Base-by-base conservation (phyloP, 139 green algal genomes). In the Coccomyxa sp. region DNA sequence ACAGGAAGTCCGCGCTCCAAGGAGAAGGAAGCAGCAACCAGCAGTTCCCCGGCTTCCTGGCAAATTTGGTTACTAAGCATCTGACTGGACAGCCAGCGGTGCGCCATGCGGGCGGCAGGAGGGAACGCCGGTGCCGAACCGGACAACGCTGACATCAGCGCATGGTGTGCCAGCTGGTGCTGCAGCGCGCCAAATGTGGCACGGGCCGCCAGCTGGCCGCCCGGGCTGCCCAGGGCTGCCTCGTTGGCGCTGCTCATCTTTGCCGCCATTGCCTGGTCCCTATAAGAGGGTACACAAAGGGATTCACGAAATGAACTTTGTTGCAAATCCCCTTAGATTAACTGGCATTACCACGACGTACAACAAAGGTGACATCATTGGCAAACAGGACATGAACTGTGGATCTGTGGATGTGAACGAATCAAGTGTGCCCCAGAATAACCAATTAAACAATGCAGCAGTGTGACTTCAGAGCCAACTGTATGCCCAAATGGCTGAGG, bases 21-120 rank as follows among this genome's bases (percentile, higher is more conserved):
- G 7, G 58, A 32, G 71, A 93, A 96, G 31, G 83, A 88, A 30
- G 88, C 87, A 13, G 84, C 90, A 68, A 91, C 76, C 58, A 97
- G 60, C 80, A 96, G 88, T 89, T 97, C 94, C 30, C 92, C 87
- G 31, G 90, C 90, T 85, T 95, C 90, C 13, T 91, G 76, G 13
- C 23, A 15, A 9, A 71, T 71, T 1, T 77, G 18, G 45, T 51
- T 75, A 63, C 79, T 82, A 83, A 92, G 80, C 90, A 94, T 78
- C 79, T 96, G 93, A 0, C 82, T 63, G 17, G 85, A 88, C 80
- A 95, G 75, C 93, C 94, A 97, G 23, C 91, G 85, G 27, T 88
- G 87, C 38, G 89, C 89, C 67, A 97, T 84, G 18, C 89, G 86
- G 23, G 88, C 88, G 16, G 88, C 85, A 30, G 88, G 82, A 12